Evolutionary conservation across 1,284 basidiomycete genomes (phyloP), one percentile per base, ranked within the genome.

Genomic region (Xerocomus nothofagi): DNA sequence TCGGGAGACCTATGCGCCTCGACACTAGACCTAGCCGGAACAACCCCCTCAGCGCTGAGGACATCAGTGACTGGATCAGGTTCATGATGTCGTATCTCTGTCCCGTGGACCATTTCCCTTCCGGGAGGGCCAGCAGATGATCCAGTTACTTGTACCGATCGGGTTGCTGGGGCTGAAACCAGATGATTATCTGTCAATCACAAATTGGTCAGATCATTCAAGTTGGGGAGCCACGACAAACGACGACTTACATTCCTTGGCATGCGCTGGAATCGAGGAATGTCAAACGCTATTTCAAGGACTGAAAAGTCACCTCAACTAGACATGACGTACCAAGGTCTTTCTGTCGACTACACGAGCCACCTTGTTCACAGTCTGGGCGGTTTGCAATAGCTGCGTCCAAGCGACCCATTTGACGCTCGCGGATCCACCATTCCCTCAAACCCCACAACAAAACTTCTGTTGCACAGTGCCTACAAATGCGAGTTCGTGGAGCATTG

Each of bases 391-490:
- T 66, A 38, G 62, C 60, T 37, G 74, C 74, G 41, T 82, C 80
- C 39, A 85, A 63, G 53, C 79, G 76, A 9, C 84, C 86, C 59
- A 81, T 85, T 66, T 73, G 75, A 31, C 88, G 77, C 66, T 90
- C 88, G 48, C 84, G 72, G 20, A 87, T 69, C 87, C 88, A 91
- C 88, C 88, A 91, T 32, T 84, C 85, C 49, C 77, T 80, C 42
- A 91, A 59, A 6, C 88, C 88, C 73, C 80, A 86, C 3, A 89
- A 70, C 11, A 91, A 72, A 2, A 89, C 75, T 62, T 89, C 86
- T 0, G 81, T 74, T 2, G 88, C 83, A 60, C 88, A 91, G 37
- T 80, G 67, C 47, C 88, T 73, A 59, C 88, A 91, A 34, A 84
- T 80, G 42, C 71, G 75, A 32, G 68, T 73, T 26, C 82, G 77